Base-by-base conservation (phyloP, 2,329 filamentous ascomycete genomes). In the Emergomyces pasteurianus region DNA sequence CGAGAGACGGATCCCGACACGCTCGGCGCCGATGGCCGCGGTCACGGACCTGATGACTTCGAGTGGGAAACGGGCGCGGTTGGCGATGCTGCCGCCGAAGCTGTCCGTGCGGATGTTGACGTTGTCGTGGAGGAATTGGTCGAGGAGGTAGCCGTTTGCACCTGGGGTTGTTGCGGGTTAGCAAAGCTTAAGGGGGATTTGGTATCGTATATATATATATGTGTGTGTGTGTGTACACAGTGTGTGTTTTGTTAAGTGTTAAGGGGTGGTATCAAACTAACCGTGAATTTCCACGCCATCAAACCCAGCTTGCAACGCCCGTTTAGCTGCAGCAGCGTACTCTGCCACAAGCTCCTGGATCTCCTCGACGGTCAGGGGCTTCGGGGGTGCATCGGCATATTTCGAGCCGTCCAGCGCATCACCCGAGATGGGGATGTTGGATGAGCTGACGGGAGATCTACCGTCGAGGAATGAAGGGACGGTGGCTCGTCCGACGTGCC, bases 401-500 rank as follows among this genome's bases (percentile, higher is more conserved):
- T 42, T 40, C 1, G 53, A 40, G 53, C 53, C 53, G 14, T 56
- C 53, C 16, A 56, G 36, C 43, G 63, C 68, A 61, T 68, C 75
- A 23, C 64, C 67, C 31, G 73, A 72, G 62, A 70, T 75, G 47
- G 68, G 69, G 59, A 74, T 73, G 31, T 74, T 70, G 71, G 75
- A 77, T 1, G 76, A 71, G 14, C 75, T 71, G 4, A 74, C 75
- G 65, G 60, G 75, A 4, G 58, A 26, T 21, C 52, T 57, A n/a
- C 67, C 67, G 28, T 71, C 66, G 18, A 76, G 65, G 5, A 74
- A 66, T 1, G 70, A 63, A 0, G 73, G 70, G 61, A 75, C 70
- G 0, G 81, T 81, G 2, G 79, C 78, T 2, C 86, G 80, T 3
- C 86, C 85, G 5, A 83, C 73, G 0, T 79, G 80, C 78, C 83